A percentile compares a stretch with the other conserved stretches of the same genome.
phyloP scores from a whole-genome alignment of 169 alveolate genomes.

The Cyclospora cayetanensis region DNA sequence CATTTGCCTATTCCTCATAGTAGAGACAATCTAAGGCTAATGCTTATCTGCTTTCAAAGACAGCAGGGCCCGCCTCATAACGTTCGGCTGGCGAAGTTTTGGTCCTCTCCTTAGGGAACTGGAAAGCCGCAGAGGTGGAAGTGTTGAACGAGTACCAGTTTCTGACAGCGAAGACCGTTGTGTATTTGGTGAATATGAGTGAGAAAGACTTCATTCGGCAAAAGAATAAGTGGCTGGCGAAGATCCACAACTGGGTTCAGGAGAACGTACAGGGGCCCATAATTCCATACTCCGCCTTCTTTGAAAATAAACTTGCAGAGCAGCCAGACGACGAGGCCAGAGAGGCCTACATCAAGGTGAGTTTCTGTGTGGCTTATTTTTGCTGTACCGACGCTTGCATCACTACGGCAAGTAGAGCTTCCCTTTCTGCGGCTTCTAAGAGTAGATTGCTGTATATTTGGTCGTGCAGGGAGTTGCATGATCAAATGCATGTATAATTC shows the following conservation, averaged over 20 bases:
- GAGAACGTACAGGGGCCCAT: constrained; percentile 98
- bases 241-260: constrained; percentile 96
- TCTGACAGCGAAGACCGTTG: constrained; percentile 99
- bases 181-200: constrained; percentile 95
- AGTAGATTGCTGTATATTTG: too few relatives aligned
- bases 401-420: too few relatives aligned
- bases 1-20: too few relatives aligned
- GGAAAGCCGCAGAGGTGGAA: constrained; percentile 76
- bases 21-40: too few relatives aligned
- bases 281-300: constrained; percentile 98
- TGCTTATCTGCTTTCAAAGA: too few relatives aligned
- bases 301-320: constrained; percentile 92
- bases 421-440: too few relatives aligned
- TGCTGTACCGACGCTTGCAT: not conserved
- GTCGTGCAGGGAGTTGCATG: too few relatives aligned
- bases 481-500: too few relatives aligned
- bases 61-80: too few relatives aligned
- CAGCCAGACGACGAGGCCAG: constrained; percentile 90
- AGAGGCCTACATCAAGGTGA: constrained; percentile 79
- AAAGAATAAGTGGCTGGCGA: constrained; percentile 96
- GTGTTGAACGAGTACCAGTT: constrained; percentile 87
- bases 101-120: constrained; percentile 63
- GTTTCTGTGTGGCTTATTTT: not conserved
- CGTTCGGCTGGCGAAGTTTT: too few relatives aligned
- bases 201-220: constrained; percentile 95